Conservation (phyloP, 306 rosid genomes). For the Cicer judaicum region DNA sequence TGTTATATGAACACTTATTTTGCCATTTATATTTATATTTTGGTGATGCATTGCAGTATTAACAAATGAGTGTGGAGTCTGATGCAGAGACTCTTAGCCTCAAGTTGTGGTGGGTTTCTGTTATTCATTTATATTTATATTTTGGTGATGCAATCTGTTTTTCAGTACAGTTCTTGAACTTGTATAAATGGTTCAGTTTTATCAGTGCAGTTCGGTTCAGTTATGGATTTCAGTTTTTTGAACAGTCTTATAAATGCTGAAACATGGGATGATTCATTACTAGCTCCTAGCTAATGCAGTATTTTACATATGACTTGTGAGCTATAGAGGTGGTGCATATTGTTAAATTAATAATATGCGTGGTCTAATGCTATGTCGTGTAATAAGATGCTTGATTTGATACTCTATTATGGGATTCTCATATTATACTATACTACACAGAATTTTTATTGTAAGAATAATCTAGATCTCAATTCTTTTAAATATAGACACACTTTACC, state of each 20-base stretch:
- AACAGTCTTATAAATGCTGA: not conserved
- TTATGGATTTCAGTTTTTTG: too few relatives aligned
- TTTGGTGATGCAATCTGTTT: too few relatives aligned
- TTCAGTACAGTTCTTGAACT: too few relatives aligned
- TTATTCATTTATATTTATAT: too few relatives aligned
- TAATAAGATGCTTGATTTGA: constrained; percentile 21
- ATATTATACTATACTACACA: not conserved
- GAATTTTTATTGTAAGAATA: constrained; percentile 3
- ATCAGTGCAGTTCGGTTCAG: too few relatives aligned
- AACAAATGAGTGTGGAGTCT: constrained; percentile 16
- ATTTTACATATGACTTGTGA: constrained; percentile 15
- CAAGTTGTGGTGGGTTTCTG: constrained; percentile 27
- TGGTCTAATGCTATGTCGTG: not conserved
- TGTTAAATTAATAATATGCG: constrained; percentile 6
- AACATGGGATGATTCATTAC: not conserved
- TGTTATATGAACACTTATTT: not conserved
- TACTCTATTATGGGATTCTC: constrained; percentile 2
- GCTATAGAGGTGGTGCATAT: not conserved
- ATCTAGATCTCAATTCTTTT: not conserved
- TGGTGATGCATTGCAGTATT: constrained; percentile 9
- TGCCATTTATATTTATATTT: constrained; percentile 24
- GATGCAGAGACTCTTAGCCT: constrained; percentile 31
- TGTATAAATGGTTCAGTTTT: too few relatives aligned
- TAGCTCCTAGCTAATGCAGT: constrained; percentile 14
- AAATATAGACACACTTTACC: not conserved